Evolutionary conservation across 2,329 filamentous ascomycete genomes (phyloP), one percentile per base, ranked within the genome.

Genomic region (Epichloe glyceriae): DNA sequence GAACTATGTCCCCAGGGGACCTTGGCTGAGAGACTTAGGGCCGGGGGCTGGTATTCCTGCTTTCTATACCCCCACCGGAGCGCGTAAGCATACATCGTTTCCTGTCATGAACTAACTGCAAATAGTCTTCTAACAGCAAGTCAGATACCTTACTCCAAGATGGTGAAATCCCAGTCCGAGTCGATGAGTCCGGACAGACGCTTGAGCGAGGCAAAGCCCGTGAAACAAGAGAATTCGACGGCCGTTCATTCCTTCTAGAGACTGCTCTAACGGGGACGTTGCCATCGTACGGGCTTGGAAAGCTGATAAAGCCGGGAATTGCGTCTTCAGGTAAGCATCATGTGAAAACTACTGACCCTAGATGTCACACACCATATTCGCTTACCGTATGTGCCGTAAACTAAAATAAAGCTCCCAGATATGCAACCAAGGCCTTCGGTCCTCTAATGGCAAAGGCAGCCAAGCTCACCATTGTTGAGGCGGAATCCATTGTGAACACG

Each of bases 401-500:
- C 30, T 30, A 30, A 22, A 30, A 30, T 30, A 11, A 30, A 30
- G 30, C 11, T 30, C 3, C 30, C 30, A 30, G 30, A 30, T 30
- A 86, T 65, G 85, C 85, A 0, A 88, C 85, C 34, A 86, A 86
- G 63, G 81, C 83, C 0, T 89, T 88, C 56, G 84, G 81, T 1
- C 77, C 80, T 5, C 75, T 87, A 55, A 88, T 89, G 85, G 88
- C 85, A 53, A 90, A 91, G 68, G 87, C 87, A 0, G 88, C 86
- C 0, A 79, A 76, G 46, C 61, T 86, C 39, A 84, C 86, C 26
- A 90, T 94, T 40, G 86, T 93, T 38, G 88, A 94, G 64, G 88
- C 88, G 1, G 88, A 94, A 61, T 76, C 91, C 55, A 88, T 94
- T 53, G 88, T 94, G 49, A 80, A 84, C 2, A 67, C 81, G 1